Base-by-base conservation (phyloP, 1,284 basidiomycete genomes). In the Chalciporus sp. region DNA sequence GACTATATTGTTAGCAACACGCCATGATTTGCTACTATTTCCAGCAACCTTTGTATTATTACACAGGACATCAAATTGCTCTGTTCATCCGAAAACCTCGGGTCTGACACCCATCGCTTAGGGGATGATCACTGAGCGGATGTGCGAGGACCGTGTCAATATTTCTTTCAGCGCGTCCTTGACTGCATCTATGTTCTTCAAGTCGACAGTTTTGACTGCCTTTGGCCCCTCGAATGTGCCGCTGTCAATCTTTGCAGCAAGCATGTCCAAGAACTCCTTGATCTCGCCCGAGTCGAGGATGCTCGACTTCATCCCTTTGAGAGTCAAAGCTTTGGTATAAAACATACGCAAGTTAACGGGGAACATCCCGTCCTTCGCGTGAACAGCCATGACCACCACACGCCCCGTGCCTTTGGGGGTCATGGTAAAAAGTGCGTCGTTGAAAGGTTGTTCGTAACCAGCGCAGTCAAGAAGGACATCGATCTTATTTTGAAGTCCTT, bases 391-490 rank as follows among this genome's bases (percentile, higher is more conserved):
- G 7, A 71, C 67, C 43, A 71, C 63, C 10, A 65, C 72, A 12
- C 72, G 69, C 0, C 67, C 67, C 2, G 70, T 57, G 7, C 72
- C 72, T 3, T 61, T 42, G 0, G 68, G 63, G 1, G 58, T 73
- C 72, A 71, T 72, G 3, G 66, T 71, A 28, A 51, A 53, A 43
- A 71, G 42, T 3, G 69, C 72, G 7, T 73, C 69, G 42, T 73
- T 72, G 52, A 71, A 66, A 7, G 69, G 68, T 1, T 44, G 41
- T 5, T 71, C 71, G 5, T 72, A 73, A 3, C 69, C 69, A 7
- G 69, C 69, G 11, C 72, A 73, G 37, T 71, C 69, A 4, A 71
- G 59, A 9, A 73, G 19, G 46, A 71, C 71, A 14, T 73, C 69
- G 0, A 71, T 58, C 54, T 71, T 69, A 41, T 70, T 68, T 10